Evolutionary conservation across 495 filamentous ascomycete genomes (phyloP), one percentile per base, ranked within the genome.

Genomic region (Cercophora sp.): DNA sequence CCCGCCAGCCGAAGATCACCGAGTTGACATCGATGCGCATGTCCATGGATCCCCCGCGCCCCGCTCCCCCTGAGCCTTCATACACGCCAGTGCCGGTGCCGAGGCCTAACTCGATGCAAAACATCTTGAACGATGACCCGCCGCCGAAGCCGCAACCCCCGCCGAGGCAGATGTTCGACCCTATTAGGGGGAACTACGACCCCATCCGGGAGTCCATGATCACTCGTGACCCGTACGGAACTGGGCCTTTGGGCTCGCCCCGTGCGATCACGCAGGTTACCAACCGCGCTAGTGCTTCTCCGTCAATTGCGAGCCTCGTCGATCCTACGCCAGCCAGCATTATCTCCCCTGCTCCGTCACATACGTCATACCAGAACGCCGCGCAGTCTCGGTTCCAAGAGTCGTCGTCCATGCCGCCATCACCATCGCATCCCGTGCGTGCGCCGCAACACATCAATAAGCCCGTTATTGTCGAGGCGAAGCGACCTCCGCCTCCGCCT

Each of bases 271-370:
- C 65, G 55, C 75, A 70, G 46, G 59, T 61, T 50, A 66, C 70
- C 34, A 86, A 82, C 61, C 81, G 87, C 44, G 87, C 89, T 15
- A 93, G 87, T 64, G 86, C 87, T 16, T 95, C 91, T 20, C 89
- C 91, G 6, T 89, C 91, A 0, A 96, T 96, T 54, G 84, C 89
- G 16, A 93, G 88, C 65, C 77, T 96, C 29, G 90, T 96, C 34
- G 90, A 96, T 54, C 88, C 88, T 6, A 82, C 86, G 9, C 67
- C 64, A 9, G 64, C 69, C 49, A 68, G 71, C 44, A 66, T 73
- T 27, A 68, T 75, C 19, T 77, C 79, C 2, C 72, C 73, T 18
- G 63, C 70, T 22, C 66, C 75, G 5, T 63, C 73, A 0, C 71
- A 75, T 41, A 66, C 70, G 4, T 70, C 72, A 48, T 75, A 71